Evolutionary conservation across 768 basidiomycete species (phyloP).

Genomic region (Mycena chlorophos): DNA sequence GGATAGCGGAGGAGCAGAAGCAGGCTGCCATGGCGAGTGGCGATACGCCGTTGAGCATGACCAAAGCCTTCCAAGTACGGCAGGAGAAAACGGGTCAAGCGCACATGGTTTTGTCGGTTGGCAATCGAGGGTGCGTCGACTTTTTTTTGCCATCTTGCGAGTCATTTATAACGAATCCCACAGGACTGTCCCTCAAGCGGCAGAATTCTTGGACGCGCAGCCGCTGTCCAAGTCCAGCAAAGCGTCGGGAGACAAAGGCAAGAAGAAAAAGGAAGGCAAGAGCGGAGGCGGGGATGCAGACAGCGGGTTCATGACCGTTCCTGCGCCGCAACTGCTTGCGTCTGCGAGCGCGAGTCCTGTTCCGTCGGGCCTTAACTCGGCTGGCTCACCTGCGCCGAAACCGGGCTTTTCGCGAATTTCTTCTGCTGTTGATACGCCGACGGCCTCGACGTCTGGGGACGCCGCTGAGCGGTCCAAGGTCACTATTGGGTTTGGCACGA

Average conservation of each 20-base stretch:
- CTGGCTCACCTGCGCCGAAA: slow-evolving; percentile 65
- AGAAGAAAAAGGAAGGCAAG: slow-evolving; percentile 78
- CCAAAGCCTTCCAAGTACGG: slow-evolving; percentile 86
- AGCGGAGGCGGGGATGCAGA: slow-evolving; percentile 46
- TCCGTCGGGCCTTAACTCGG: slow-evolving; percentile 40
- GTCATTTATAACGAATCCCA: slow-evolving; percentile 8
- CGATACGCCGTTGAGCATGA: slow-evolving; percentile 96
- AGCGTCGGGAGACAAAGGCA: slow-evolving; percentile 63
- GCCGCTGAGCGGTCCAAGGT: slow-evolving; percentile 70
- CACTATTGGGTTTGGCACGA: slow-evolving; percentile 73
- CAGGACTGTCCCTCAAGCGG: slow-evolving; percentile 85
- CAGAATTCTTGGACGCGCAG: slow-evolving; percentile 78
- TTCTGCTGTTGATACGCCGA: slow-evolving; percentile 54
- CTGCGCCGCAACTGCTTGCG: slow-evolving; percentile 48
- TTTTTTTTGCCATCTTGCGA: neutral
- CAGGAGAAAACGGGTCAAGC: slow-evolving; percentile 95
- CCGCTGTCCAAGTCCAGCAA: slow-evolving; percentile 75
- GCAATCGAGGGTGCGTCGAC: slow-evolving; percentile 78
- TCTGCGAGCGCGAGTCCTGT: slow-evolving; percentile 49
- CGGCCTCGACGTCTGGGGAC: slow-evolving; percentile 46
- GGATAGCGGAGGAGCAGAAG: slow-evolving; percentile 97
- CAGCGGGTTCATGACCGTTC: slow-evolving; percentile 72
- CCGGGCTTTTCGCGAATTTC: slow-evolving; percentile 80
- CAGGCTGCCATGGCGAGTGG: slow-evolving; percentile 91
- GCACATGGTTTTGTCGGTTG: slow-evolving; percentile 93